Percentiles rank a stretch among this genome's conserved stretches.
Conservation (phyloP, 1,284 basidiomycete genomes). For the Boletus smithii region DNA sequence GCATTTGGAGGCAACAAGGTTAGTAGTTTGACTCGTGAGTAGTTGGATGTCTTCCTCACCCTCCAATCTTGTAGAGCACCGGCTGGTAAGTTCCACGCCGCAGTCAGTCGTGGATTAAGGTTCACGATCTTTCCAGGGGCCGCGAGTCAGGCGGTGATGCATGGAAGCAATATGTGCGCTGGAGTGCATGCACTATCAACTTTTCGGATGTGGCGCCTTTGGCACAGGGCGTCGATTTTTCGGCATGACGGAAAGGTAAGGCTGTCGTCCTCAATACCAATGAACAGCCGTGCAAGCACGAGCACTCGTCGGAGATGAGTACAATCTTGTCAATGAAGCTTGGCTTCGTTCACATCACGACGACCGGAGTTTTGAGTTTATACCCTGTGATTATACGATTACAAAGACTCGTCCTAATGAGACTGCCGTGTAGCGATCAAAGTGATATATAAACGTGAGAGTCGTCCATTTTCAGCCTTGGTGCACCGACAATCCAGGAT, state of each 20-base stretch:
- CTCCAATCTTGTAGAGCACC: constrained; percentile 53
- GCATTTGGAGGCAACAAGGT: constrained; percentile 95
- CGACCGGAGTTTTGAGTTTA: constrained; percentile 15
- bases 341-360: constrained; percentile 28
- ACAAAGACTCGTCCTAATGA: constrained; percentile 27
- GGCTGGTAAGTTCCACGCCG: constrained; percentile 57
- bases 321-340: constrained; percentile 15
- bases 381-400: constrained; percentile 16
- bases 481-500: constrained; percentile 36
- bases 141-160: constrained; percentile 94
- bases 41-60: constrained; percentile 17
- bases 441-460: constrained; percentile 38
- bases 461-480: constrained; percentile 23
- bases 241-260: constrained; percentile 35
- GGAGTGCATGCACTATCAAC: constrained; percentile 91
- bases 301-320: constrained; percentile 11
- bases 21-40: constrained; percentile 21
- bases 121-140: constrained; percentile 59
- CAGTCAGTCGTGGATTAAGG: neutral
- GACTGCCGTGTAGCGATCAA: too few species aligned
- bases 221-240: constrained; percentile 89
- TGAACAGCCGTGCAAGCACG: constrained; percentile 12
- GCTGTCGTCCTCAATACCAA: neutral
- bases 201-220: constrained; percentile 86
- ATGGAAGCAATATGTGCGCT: constrained; percentile 91